Evolutionary conservation across 768 basidiomycete genomes (phyloP).

Genomic region (Kondoa malvinella): DNA sequence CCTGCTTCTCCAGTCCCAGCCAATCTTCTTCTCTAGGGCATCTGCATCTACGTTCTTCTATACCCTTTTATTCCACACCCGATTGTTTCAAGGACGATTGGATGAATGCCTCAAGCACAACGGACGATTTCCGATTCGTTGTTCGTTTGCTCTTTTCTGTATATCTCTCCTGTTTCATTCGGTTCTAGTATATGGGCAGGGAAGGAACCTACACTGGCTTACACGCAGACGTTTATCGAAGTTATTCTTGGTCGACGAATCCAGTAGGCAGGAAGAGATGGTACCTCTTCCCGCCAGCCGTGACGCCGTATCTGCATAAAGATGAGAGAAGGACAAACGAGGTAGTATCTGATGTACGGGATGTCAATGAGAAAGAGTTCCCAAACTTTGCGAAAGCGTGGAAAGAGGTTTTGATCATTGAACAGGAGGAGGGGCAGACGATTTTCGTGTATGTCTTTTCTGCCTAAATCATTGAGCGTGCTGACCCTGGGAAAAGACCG

Average conservation of each 20-base stretch:
- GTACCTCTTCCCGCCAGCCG: constrained; percentile 2
- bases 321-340: background rate
- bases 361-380: background rate
- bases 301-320: background rate
- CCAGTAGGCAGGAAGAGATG: background rate
- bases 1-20: background rate
- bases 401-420: background rate
- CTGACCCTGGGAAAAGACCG: background rate
- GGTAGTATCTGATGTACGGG: background rate
- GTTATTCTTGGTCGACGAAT: constrained; percentile 8
- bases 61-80: background rate
- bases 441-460: constrained; percentile 1
- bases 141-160: background rate
- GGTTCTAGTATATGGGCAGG: background rate
- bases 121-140: constrained; percentile 7
- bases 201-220: background rate
- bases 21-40: background rate
- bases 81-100: background rate
- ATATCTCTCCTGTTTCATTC: background rate
- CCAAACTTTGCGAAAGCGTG: background rate
- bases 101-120: constrained; percentile 4
- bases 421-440: background rate
- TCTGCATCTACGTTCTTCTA: background rate
- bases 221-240: constrained; percentile 1
- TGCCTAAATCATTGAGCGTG: background rate